phyloP scores from a whole-genome alignment of 179 eudicot genomes.

The Patellifolia procumbens region DNA sequence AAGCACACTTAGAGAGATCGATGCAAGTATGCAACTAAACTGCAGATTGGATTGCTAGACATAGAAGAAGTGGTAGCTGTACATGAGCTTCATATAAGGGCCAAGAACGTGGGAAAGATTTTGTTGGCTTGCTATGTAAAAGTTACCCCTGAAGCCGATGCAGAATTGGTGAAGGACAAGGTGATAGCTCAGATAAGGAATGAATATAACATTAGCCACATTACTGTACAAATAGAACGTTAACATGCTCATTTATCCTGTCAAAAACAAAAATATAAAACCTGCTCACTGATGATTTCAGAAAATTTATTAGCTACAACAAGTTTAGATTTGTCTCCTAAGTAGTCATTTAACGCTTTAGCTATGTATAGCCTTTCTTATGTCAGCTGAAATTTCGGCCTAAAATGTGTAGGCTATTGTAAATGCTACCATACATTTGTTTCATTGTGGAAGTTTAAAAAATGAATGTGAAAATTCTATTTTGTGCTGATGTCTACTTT shows the following conservation, averaged over 20 bases:
- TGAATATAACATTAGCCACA: slow-evolving; percentile 88
- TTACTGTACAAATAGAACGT: slow-evolving; percentile 72
- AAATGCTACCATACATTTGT: no score
- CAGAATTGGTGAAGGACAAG: slow-evolving; percentile 72
- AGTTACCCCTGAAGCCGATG: slow-evolving; percentile 66
- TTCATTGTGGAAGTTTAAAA: no score
- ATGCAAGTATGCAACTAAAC: slow-evolving; percentile 85
- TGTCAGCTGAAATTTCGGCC: no score
- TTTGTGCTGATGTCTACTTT: slow-evolving; percentile 17
- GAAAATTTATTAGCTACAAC: slow-evolving; percentile 4
- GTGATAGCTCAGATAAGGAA: slow-evolving; percentile 67
- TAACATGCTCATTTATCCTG: no score
- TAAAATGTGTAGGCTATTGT: no score
- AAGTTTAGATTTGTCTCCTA: slow-evolving; percentile 8
- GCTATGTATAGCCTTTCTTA: no score
- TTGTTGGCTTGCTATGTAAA: slow-evolving; percentile 88
- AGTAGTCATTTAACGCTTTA: slow-evolving; percentile 16
- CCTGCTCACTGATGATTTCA: neutral
- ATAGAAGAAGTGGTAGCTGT: slow-evolving; percentile 86
- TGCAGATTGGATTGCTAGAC: slow-evolving; percentile 65
- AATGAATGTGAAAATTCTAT: no score
- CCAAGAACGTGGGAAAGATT: slow-evolving; percentile 87
- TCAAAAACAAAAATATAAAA: no score
- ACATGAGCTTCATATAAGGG: slow-evolving; percentile 97
- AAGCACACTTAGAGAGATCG: slow-evolving; percentile 93